These are phyloP conservation scores for Syzygium aromaticum DNA, from an alignment of 345 rosid genomes.

Conservation along the genomic window DNA sequence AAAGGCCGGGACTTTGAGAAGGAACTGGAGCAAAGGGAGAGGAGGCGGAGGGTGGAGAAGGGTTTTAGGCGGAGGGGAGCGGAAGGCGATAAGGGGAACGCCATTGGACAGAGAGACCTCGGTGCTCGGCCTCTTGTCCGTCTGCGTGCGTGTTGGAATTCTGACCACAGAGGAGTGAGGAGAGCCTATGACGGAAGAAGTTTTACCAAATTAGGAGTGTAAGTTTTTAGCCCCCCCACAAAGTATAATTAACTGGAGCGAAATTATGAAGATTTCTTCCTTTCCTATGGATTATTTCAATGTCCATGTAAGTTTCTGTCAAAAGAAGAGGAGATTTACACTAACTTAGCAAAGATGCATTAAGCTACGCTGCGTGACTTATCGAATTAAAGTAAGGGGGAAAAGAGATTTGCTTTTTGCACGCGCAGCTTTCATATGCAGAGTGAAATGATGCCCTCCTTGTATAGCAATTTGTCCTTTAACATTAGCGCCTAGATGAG, in stretches of 20 bases:
- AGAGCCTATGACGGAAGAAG: neutral
- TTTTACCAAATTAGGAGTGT: neutral
- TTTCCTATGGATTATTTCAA: neutral
- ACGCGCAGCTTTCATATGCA: no score
- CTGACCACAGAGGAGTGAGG: neutral
- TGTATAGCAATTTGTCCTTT: neutral
- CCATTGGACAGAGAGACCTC: constrained; percentile 8
- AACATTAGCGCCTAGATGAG: no score
- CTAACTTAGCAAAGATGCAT: no score
- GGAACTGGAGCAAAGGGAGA: constrained; percentile 26
- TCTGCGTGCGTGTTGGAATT: neutral
- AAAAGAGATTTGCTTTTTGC: no score
- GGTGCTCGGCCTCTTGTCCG: neutral
- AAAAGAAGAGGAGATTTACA: neutral
- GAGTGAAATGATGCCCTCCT: neutral
- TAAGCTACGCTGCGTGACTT: neutral
- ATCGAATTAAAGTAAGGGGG: neutral
- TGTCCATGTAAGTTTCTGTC: neutral
- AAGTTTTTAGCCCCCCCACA: no score
- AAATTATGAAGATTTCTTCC: neutral
- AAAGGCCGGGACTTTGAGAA: neutral
- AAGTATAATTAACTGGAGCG: neutral
- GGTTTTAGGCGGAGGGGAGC: constrained; percentile 35
- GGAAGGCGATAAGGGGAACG: constrained; percentile 41
- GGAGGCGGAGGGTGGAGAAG: constrained; percentile 31